A percentile compares a stretch with the other conserved stretches of the same genome.
Evolutionary conservation across 2,329 filamentous ascomycete genomes (phyloP).

Genomic region (Talaromyces sp.): DNA sequence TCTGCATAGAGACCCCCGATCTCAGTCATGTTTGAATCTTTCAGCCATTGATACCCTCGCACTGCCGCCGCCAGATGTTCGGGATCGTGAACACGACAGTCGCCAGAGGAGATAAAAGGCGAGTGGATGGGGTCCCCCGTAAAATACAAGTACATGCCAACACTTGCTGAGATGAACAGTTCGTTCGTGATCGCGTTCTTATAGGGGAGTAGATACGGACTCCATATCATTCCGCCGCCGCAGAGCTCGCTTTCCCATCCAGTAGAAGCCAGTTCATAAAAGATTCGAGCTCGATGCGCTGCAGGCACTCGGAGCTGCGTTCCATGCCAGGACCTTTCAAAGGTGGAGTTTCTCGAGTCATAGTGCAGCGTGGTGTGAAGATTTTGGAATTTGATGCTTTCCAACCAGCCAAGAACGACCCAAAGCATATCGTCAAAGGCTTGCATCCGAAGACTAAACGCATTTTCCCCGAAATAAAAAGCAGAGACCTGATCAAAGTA

Average conservation of each 20-base stretch:
- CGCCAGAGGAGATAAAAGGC: slow-evolving; percentile 52
- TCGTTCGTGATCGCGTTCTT: slow-evolving; percentile 97
- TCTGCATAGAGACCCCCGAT: slow-evolving; percentile 71
- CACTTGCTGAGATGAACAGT: slow-evolving; percentile 77
- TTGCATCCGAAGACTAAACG: slow-evolving; percentile 67
- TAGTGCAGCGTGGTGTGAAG: slow-evolving; percentile 65
- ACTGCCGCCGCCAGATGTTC: slow-evolving; percentile 69
- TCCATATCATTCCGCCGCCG: slow-evolving; percentile 88
- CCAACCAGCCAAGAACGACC: slow-evolving; percentile 89
- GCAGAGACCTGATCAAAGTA: slow-evolving; percentile 73
- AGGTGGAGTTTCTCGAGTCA: slow-evolving; percentile 18
- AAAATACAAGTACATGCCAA: slow-evolving; percentile 85
- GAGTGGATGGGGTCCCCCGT: slow-evolving; percentile 72
- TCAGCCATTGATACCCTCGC: slow-evolving; percentile 77
- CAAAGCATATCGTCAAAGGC: slow-evolving; percentile 94
- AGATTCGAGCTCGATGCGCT: slow-evolving; percentile 75
- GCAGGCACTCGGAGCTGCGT: slow-evolving; percentile 70
- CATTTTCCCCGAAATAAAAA: slow-evolving; percentile 85
- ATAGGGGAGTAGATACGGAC: slow-evolving; percentile 72
- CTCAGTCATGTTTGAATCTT: slow-evolving; percentile 75
- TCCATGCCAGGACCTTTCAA: slow-evolving; percentile 62
- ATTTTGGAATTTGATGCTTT: slow-evolving; percentile 70
- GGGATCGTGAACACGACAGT: slow-evolving; percentile 49
- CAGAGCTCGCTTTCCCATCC: slow-evolving; percentile 83
- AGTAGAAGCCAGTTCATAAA: slow-evolving; percentile 73